Conservation (phyloP, 1,284 basidiomycete species). For the Hymenochaete sp. region DNA sequence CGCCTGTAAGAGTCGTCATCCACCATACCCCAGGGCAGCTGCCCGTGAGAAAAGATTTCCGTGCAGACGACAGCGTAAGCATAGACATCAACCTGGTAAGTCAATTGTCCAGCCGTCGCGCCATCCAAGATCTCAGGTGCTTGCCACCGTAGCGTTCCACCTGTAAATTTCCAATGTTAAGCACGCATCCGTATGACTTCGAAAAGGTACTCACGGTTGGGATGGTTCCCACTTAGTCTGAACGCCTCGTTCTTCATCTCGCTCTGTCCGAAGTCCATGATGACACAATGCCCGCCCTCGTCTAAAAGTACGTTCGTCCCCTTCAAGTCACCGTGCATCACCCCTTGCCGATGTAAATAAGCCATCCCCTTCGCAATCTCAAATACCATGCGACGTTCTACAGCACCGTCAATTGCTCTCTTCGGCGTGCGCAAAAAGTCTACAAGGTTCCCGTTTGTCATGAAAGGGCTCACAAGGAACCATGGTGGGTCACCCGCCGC, state of each 20-base stretch:
- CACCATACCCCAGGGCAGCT: conserved; percentile 49
- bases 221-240: conserved; percentile 43
- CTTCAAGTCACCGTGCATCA: conserved; percentile 71
- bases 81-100: conserved; percentile 59
- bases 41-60: conserved; percentile 59
- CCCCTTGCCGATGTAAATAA: conserved; percentile 55
- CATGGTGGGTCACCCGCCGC: conserved; percentile 49
- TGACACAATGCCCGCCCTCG: conserved; percentile 53
- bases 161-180: conserved; percentile 25
- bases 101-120: conserved; percentile 33
- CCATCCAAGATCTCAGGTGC: conserved; percentile 63
- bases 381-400: conserved; percentile 46
- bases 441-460: conserved; percentile 36
- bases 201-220: conserved; percentile 39
- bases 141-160: conserved; percentile 62
- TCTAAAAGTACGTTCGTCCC: conserved; percentile 68
- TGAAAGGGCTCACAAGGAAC: conserved; percentile 62
- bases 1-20: conserved; percentile 52
- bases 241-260: conserved; percentile 66
- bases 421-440: conserved; percentile 33
- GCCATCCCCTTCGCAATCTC: conserved; percentile 72
- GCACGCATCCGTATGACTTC: not conserved
- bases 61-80: conserved; percentile 65
- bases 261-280: conserved; percentile 73
- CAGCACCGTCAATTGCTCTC: conserved; percentile 11